Conservation (phyloP, 2,329 filamentous ascomycete species). For the Fusarium ambrosium region DNA sequence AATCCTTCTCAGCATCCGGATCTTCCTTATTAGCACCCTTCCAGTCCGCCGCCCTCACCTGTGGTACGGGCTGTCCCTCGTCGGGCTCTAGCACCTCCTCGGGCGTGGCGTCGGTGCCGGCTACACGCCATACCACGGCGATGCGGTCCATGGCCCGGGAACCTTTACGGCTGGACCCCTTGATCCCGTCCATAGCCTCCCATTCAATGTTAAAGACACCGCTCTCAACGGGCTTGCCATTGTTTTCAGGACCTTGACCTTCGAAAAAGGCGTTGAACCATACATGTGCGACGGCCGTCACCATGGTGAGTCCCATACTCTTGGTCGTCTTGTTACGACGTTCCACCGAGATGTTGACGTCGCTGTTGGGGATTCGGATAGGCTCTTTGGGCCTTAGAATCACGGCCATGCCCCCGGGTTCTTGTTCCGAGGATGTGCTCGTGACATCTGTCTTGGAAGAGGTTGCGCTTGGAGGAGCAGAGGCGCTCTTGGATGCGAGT, state of each 20-base stretch:
- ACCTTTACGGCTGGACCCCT: slow-evolving; percentile 87
- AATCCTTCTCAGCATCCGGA: slow-evolving; percentile 65
- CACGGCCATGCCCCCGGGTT: slow-evolving; percentile 77
- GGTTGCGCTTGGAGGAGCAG: slow-evolving; percentile 22
- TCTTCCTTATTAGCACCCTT: slow-evolving; percentile 67
- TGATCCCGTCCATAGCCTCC: slow-evolving; percentile 90
- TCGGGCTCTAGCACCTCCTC: slow-evolving; percentile 71
- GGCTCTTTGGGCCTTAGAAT: slow-evolving; percentile 80
- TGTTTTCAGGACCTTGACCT: slow-evolving; percentile 78
- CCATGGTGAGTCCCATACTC: slow-evolving; percentile 86
- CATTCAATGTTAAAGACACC: slow-evolving; percentile 73
- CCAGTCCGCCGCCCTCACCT: slow-evolving; percentile 82
- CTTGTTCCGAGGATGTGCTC: slow-evolving; percentile 53
- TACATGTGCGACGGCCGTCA: slow-evolving; percentile 92
- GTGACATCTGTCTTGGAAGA: slow-evolving; percentile 36
- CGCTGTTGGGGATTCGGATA: slow-evolving; percentile 81
- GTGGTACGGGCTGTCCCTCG: slow-evolving; percentile 76
- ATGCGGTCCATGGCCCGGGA: slow-evolving; percentile 84
- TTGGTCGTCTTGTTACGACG: slow-evolving; percentile 84
- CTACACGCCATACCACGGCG: slow-evolving; percentile 84
- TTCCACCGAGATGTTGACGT: slow-evolving; percentile 92
- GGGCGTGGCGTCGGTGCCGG: slow-evolving; percentile 42
- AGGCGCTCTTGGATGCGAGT: slow-evolving; percentile 32
- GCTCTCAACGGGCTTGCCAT: slow-evolving; percentile 74
- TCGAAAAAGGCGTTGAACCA: slow-evolving; percentile 99